Evolutionary conservation across 2,329 filamentous ascomycete species (phyloP).

Genomic region (Lithohypha guttulata): DNA sequence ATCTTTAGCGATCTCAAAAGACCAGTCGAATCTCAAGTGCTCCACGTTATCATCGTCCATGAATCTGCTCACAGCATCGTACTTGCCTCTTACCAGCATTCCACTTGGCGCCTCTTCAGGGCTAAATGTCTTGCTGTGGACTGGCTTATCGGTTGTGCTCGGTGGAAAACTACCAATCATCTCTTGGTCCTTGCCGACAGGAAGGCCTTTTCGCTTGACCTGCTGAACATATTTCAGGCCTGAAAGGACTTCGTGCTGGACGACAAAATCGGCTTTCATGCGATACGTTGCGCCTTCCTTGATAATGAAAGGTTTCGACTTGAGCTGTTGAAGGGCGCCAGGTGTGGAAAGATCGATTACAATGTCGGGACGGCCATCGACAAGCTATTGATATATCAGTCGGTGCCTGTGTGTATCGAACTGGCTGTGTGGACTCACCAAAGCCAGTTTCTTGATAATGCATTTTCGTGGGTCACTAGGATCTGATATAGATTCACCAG

Average conservation of each 20-base stretch:
- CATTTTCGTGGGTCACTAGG: slow-evolving; percentile 77
- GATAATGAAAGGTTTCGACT: slow-evolving; percentile 90
- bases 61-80: slow-evolving; percentile 81
- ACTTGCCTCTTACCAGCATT: slow-evolving; percentile 81
- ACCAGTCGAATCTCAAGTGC: slow-evolving; percentile 90
- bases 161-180: slow-evolving; percentile 98
- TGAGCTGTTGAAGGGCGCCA: slow-evolving; percentile 65
- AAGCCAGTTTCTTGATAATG: slow-evolving; percentile 82
- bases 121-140: slow-evolving; percentile 73
- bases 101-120: slow-evolving; percentile 85
- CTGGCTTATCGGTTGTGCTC: slow-evolving; percentile 74
- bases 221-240: slow-evolving; percentile 93
- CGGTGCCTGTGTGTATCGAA: no score
- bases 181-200: slow-evolving; percentile 85
- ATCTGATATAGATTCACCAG: slow-evolving; percentile 60
- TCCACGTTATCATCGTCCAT: slow-evolving; percentile 88
- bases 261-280: slow-evolving; percentile 89
- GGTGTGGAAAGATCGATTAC: slow-evolving; percentile 73
- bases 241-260: slow-evolving; percentile 91
- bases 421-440: slow-evolving; percentile 37
- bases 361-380: slow-evolving; percentile 70
- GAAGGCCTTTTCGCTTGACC: slow-evolving; percentile 79
- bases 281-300: slow-evolving; percentile 91
- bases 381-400: no score
- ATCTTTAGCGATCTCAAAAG: slow-evolving; percentile 92